Evolutionary conservation across 441 rosid species (phyloP), one percentile per base, ranked within the genome.

Genomic region (Geranium incanum): DNA sequence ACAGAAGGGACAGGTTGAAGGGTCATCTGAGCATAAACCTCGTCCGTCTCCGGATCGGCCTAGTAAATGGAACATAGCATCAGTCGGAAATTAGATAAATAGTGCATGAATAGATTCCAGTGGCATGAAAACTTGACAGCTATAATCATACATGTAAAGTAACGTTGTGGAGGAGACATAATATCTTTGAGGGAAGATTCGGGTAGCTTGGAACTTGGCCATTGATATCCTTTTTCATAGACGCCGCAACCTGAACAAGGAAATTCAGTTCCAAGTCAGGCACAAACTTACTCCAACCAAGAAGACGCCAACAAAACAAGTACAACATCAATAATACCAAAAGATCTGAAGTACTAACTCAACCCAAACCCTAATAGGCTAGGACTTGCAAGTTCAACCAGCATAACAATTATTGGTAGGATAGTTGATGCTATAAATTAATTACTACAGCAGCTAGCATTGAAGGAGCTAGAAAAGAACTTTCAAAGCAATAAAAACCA

Each of bases 31-130:
- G 98, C 95, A 80, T 89, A 95, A 67, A 95, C 93, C 81, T 92
- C 99, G 69, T 95, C 98, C 0, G 98, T 92, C 78, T 95, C 99
- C 7, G 91, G 85, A 81, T 92, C 99, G 28, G 97, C 99, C 99
- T 95, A 70, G 76, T 71, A 70, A 70, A 72, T 48, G 68, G 78
- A 28, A 70, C 4, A 55, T 5, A 70, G 55, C 41, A 72, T 67
- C 62, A 50, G n/a, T 6, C 4, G 63, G 55, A 1, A 45, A 39
- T 50, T 45, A 62, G 50, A 55, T 43, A 57, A n/a, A 38, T 60
- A n/a, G 5, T 1, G 63, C 45, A 33, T 68, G 8, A 67, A 6
- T 13, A 65, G 9, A 21, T 13, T 67, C 43, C 48, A 59, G 52
- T 36, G 67, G 63, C 5, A 11, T 0, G 23, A 67, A 19, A 62